phyloP scores from a whole-genome alignment of 768 basidiomycete species.

The Cyathus striatus region DNA sequence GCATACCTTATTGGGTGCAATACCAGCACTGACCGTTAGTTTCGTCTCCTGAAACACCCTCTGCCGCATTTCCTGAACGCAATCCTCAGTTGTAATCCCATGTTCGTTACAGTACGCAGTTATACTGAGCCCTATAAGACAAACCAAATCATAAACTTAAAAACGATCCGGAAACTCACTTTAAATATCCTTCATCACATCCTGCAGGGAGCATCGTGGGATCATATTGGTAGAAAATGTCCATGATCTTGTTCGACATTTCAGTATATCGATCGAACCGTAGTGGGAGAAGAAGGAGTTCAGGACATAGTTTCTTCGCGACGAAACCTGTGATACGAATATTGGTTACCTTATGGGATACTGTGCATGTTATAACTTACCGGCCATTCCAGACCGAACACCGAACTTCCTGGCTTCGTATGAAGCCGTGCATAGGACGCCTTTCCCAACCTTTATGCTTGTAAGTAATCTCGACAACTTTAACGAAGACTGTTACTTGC shows the following conservation, averaged over 20 bases:
- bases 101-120: conserved; percentile 77
- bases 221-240: conserved; percentile 61
- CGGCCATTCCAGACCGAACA: conserved; percentile 94
- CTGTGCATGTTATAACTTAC: conserved; percentile 29
- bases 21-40: conserved; percentile 91
- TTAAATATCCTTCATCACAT: conserved; percentile 89
- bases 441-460: conserved; percentile 60
- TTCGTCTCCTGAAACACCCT: conserved; percentile 73
- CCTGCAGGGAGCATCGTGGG: conserved; percentile 71
- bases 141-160: conserved; percentile 3
- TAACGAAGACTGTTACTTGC: conserved; percentile 29
- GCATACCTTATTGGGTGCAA: conserved; percentile 88
- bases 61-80: conserved; percentile 73
- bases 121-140: conserved; percentile 43
- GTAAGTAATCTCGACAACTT: background rate
- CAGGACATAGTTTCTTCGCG: conserved; percentile 90
- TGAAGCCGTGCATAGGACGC: conserved; percentile 84
- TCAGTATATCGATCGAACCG: conserved; percentile 62
- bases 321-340: conserved; percentile 62
- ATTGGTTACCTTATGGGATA: background rate
- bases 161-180: conserved; percentile 43
- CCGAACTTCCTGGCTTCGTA: conserved; percentile 91
- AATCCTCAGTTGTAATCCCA: conserved; percentile 59
- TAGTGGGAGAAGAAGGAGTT: conserved; percentile 64
- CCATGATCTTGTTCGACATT: conserved; percentile 74